Evolutionary conservation across 352 stramenopile genomes (phyloP).

Genomic region (Peronosclerospora sorghi): DNA sequence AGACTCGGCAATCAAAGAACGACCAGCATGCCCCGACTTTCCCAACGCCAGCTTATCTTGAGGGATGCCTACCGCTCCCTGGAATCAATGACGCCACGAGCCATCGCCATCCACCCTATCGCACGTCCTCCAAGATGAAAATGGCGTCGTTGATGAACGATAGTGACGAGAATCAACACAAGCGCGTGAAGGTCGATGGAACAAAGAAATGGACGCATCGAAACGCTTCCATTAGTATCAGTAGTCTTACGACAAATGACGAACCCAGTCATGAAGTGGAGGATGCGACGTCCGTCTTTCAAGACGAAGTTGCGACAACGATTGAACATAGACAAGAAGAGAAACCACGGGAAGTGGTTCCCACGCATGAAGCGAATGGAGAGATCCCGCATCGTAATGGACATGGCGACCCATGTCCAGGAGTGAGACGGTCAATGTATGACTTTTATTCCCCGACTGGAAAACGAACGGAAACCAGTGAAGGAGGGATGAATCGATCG

Average conservation of each 20-base stretch:
- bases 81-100: not conserved
- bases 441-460: slow-evolving; percentile 46
- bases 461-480: slow-evolving; percentile 4
- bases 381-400: slow-evolving; percentile 12
- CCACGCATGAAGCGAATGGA: not conserved
- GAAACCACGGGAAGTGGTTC: slow-evolving; percentile 1
- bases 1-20: too few relatives aligned
- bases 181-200: slow-evolving; percentile 38
- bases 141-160: slow-evolving; percentile 42
- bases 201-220: slow-evolving; percentile 3
- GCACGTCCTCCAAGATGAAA: slow-evolving; percentile 27
- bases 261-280: not conserved
- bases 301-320: slow-evolving; percentile 24
- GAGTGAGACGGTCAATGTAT: slow-evolving; percentile 27
- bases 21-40: too few relatives aligned
- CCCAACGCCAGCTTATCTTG: too few relatives aligned
- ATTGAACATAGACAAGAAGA: slow-evolving; percentile 30
- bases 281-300: not conserved
- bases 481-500: slow-evolving; percentile 14
- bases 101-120: not conserved
- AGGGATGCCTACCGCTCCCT: too few relatives aligned
- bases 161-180: slow-evolving; percentile 25
- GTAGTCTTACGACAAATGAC: slow-evolving; percentile 7
- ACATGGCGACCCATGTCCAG: slow-evolving; percentile 17
- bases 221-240: slow-evolving; percentile 14